Base-by-base conservation (phyloP, 2,329 filamentous ascomycete species). In the Helminthosporium solani region DNA sequence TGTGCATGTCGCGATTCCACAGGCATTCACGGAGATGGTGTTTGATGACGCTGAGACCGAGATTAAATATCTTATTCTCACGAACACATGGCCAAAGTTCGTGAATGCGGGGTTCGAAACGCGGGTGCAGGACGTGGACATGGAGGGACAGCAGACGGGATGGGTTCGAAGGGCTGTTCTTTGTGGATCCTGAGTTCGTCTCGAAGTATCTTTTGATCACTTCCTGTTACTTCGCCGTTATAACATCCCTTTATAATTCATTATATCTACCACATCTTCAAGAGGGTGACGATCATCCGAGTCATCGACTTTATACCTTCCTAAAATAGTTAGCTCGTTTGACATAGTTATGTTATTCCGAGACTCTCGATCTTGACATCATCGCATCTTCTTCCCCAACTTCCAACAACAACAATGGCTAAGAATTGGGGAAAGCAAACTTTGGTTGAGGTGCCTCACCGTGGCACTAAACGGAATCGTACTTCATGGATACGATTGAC, bases 71-170 rank as follows among this genome's bases (percentile, higher is more conserved):
- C 53, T 69, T 8, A 57, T 67, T 4, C 57, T 68, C 7, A 67
- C 62, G 6, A 69, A 69, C 34, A 68, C 65, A 0, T 69, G 66
- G 66, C 65, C 65, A 1, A 68, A 66, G 45, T 69, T 66, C 43
- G 61, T 68, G 15, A 65, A 63, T 46, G 46, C 57, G 30, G 53
- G 52, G 1, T 52, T 30, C 27, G 44, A 19, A 7, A 39, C 52
- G 51, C n/a, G 53, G 52, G 7, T 58, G 53, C 12, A 57, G 55
- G 42, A 53, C 53, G 39, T 36, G 47, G 42, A 56, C 49, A 39
- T 36, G 46, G 42, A 56, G 50, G 36, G 54, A 43, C 53, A 42
- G 31, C 27, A 35, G 9, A 3, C n/a, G 9, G 21, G 31, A 18
- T 46, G 47, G 40, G 25, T 40, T 6, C 8, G 15, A 16, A 46